phyloP scores from a whole-genome alignment of 371 early-diverging fungal genomes.

The Mucor ambiguus region DNA sequence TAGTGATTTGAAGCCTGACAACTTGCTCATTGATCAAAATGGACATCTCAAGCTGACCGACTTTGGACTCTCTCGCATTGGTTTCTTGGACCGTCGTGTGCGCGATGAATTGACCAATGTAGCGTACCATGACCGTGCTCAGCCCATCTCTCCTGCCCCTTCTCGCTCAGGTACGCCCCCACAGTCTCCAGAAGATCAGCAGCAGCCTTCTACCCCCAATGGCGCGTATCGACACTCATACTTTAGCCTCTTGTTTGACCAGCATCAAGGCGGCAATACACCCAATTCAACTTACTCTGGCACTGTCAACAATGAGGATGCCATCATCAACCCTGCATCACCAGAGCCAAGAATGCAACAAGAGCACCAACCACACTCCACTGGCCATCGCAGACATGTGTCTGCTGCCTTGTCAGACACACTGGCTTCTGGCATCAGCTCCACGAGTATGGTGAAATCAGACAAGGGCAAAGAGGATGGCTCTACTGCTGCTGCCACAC shows the following conservation, averaged over 20 bases:
- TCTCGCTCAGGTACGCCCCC: conserved; percentile 49
- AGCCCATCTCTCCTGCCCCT: conserved; percentile 48
- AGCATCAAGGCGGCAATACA: conserved; percentile 4
- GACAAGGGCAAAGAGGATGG: conserved; percentile 9
- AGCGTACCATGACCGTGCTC: conserved; percentile 25
- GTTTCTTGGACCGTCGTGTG: conserved; percentile 83
- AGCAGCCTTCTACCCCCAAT: conserved; percentile 16
- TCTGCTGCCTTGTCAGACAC: conserved; percentile 26
- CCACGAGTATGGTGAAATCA: conserved; percentile 9
- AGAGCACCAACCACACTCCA: conserved; percentile 5
- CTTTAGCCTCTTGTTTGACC: conserved; percentile 39
- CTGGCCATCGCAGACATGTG: conserved; percentile 27
- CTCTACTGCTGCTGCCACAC: background rate
- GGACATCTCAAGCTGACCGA: conserved; percentile 96
- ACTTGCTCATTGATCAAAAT: conserved; percentile 84
- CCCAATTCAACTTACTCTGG: conserved; percentile 21
- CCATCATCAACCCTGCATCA: conserved; percentile 11
- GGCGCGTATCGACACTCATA: conserved; percentile 39
- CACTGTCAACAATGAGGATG: conserved; percentile 10
- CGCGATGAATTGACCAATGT: conserved; percentile 52
- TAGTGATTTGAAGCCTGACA: conserved; percentile 91
- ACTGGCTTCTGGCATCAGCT: conserved; percentile 10
- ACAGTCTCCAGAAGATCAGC: conserved; percentile 21
- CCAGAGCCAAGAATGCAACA: conserved; percentile 24
- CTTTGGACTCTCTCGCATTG: conserved; percentile 91